Base-by-base conservation (phyloP, 2,329 filamentous ascomycete species). In the Xylariaceae sp. region DNA sequence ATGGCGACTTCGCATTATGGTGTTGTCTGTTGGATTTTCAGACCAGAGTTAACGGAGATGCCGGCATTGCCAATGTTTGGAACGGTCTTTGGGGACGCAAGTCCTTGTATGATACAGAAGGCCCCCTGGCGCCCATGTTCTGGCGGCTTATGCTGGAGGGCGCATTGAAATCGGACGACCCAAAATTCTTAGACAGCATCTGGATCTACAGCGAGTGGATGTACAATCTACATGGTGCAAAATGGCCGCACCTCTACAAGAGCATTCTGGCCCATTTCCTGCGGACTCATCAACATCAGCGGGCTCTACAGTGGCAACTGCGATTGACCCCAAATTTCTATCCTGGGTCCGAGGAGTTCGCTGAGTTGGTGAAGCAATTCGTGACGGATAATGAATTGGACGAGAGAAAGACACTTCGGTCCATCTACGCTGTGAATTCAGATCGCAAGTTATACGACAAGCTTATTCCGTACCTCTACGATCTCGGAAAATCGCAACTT, bases 231-330 rank as follows among this genome's bases (percentile, higher is more conserved):
- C 60, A 68, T 37, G 49, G 55, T 22, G 65, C 66, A 11, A 56
- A 55, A 31, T 79, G 74, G 76, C 75, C 76, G 2, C 54, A 65
- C 11, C 54, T 78, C 2, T 78, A 79, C 48, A 55, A 59, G n/a
- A 70, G 62, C n/a, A 51, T 71, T 11, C 51, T 80, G 15, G 58
- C 65, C 16, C 61, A 63, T 47, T 68, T 70, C 35, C 59, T 79
- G 4, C 57, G 55, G 1, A 63, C 62, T 19, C 60, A 56, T 19
- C 58, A 67, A 33, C 66, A 64, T 38, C 56, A 60, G 1, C 54
- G 63, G 34, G 69, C 64, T 7, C 42, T 73, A 34, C 59, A 60
- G 19, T 79, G 76, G 74, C 74, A 79, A 48, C 30, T 70, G 4
- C 65, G 61, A 4, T 55, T 79, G 16, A 61, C 59, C 24, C 60